Percentiles rank a stretch among this genome's conserved stretches.
Conservation (phyloP, 1,139 yeast genomes). For the Spathaspora sp. region DNA sequence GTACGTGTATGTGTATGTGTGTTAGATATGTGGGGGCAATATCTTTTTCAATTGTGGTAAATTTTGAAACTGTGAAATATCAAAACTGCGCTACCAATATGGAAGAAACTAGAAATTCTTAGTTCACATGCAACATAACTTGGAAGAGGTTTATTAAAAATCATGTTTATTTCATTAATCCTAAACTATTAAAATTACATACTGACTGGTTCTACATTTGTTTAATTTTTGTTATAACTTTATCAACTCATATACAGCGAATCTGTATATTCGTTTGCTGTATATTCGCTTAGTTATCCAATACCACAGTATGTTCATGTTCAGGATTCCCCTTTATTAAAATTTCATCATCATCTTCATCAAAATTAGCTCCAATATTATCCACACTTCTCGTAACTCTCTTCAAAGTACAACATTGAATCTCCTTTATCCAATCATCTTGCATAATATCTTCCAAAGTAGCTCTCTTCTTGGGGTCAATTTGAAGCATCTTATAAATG, state of each 20-base stretch:
- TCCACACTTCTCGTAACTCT: constrained; percentile 24
- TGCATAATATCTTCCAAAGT: constrained; percentile 62
- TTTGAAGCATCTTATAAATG: constrained; percentile 67
- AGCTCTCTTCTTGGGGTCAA: constrained; percentile 70
- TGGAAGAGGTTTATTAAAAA: too few relatives aligned
- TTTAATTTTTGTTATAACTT: too few relatives aligned
- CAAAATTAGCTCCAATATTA: constrained; percentile 26
- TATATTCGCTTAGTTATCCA: constrained; percentile 9
- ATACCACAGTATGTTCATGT: constrained; percentile 43
- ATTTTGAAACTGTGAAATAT: not conserved
- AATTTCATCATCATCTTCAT: constrained; percentile 41
- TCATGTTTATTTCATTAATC: too few relatives aligned
- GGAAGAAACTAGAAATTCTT: too few relatives aligned
- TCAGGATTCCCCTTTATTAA: constrained; percentile 39
- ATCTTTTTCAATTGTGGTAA: not conserved
- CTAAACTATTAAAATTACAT: too few relatives aligned
- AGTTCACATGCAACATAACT: too few relatives aligned
- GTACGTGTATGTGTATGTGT: not conserved
- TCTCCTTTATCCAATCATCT: constrained; percentile 73
- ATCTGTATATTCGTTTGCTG: not conserved
- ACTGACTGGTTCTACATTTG: too few relatives aligned
- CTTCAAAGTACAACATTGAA: constrained; percentile 47
- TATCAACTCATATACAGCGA: too few relatives aligned
- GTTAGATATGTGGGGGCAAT: not conserved
- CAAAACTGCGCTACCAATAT: not conserved